phyloP scores from a whole-genome alignment of 2,329 filamentous ascomycete genomes.

The Zymoseptoria ardabiliae region DNA sequence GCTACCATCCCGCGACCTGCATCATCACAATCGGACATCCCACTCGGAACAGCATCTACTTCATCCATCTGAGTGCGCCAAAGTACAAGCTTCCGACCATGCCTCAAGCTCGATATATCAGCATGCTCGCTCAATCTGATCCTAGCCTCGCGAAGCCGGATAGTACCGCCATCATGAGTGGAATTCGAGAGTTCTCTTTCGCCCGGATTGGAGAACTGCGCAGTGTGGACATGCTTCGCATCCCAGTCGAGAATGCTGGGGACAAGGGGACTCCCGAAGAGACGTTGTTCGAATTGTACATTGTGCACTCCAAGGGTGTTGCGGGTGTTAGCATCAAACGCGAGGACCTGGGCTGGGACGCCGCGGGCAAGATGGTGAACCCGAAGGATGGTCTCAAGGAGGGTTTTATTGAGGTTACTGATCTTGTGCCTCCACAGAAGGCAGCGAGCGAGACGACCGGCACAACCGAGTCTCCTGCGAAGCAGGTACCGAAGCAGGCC shows the following conservation, averaged over 20 bases:
- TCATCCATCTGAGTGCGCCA: constrained; percentile 88
- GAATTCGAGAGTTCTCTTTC: constrained; percentile 91
- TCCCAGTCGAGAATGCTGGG: constrained; percentile 49
- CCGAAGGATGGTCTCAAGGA: constrained; percentile 68
- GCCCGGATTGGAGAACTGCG: constrained; percentile 76
- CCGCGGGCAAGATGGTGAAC: constrained; percentile 78
- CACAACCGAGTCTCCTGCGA: neutral
- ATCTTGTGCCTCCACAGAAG: constrained; percentile 42
- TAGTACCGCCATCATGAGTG: constrained; percentile 94
- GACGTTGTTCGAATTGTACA: constrained; percentile 86
- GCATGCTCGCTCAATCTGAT: constrained; percentile 67
- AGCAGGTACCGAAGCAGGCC: constrained; percentile 12
- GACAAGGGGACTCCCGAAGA: constrained; percentile 54
- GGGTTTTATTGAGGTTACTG: constrained; percentile 66
- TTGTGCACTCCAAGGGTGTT: constrained; percentile 97
- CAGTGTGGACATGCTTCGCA: constrained; percentile 80
- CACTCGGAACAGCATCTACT: constrained; percentile 94
- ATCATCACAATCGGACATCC: constrained; percentile 95
- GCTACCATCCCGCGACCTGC: constrained; percentile 84
- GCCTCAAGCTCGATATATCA: constrained; percentile 81
- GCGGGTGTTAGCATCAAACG: constrained; percentile 81
- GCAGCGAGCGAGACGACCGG: constrained; percentile 8
- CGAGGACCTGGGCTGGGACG: constrained; percentile 83
- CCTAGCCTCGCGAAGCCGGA: constrained; percentile 72
- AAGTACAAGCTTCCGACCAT: constrained; percentile 76